Evolutionary conservation across 345 rosid species (phyloP), one percentile per base, ranked within the genome.

Genomic region (Psidium friedrichsthalianum): DNA sequence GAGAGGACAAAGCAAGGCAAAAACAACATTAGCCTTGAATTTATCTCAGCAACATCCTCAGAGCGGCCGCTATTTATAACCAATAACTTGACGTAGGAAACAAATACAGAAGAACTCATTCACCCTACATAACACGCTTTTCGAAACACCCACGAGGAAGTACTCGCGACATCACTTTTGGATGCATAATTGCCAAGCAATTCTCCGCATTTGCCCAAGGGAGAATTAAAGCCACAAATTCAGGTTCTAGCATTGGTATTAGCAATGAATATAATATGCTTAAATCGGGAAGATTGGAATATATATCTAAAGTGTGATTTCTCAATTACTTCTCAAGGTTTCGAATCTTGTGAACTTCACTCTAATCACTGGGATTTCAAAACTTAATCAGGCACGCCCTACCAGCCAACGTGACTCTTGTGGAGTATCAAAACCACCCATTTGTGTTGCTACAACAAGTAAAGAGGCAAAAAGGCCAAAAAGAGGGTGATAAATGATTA

Each of bases 221-320:
- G 20, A 5, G 22, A 64, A 64, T 44, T 32, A 32, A 16, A 69
- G 78, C 0, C 0, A 32, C 22, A 16, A 14, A 32, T 8, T 69
- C 20, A 32, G 6, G 3, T 16, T 18, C 6, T 2, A 0, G 16
- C 78, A 16, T 64, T 32, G 1, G 1, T 8, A 16, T 44, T 18
- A 64, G 78, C 44, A 42, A 42, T 4, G 6, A 42, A 6, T 42
- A 42, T 42, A 42, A 42, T 42, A 42, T 4, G 6, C 44, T 42
- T 42, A 4, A 42, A 42, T 42, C 4, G 44, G 4, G 44, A 42
- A 42, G 44, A 42, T 42, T 4, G 44, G 44, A 42, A 42, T 6
- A 42, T 42, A 42, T 42, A 42, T 42, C 44, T 42, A 42, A 42
- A 42, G 44, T 42, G 2, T 42, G 44, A 5, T 42, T 42, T 42